Percentiles rank a stretch among this genome's conserved stretches.
Conservation (phyloP, 495 filamentous ascomycete species). For the Paragyromitra xinjiangensis region DNA sequence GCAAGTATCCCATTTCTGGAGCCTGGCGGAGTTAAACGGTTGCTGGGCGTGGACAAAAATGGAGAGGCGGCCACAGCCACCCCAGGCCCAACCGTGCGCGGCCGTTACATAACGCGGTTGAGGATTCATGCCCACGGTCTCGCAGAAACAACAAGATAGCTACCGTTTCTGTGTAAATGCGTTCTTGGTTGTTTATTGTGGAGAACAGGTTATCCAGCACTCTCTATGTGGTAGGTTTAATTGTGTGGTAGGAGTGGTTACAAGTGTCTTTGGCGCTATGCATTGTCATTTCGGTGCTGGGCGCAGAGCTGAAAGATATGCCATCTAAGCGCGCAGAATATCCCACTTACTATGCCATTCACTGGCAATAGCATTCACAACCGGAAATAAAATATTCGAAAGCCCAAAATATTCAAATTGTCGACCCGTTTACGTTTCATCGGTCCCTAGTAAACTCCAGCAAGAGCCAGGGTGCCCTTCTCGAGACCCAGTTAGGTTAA, state of each 20-base stretch:
- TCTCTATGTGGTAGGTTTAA: background rate
- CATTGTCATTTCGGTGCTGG: constrained; percentile 19
- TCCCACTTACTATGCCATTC: background rate
- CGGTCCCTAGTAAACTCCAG: background rate
- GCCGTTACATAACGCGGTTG: constrained; percentile 41
- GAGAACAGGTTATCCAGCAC: constrained; percentile 4
- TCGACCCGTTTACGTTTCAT: constrained; percentile 1
- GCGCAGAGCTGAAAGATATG: constrained; percentile 27
- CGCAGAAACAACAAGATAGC: background rate
- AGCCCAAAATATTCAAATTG: constrained; percentile 12
- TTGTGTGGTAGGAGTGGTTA: constrained; percentile 4
- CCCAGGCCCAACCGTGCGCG: constrained; percentile 4
- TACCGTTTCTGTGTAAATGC: constrained; percentile 7
- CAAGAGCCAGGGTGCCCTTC: background rate
- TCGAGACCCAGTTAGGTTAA: constrained; percentile 29
- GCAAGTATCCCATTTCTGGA: constrained; percentile 33
- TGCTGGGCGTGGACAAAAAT: constrained; percentile 25
- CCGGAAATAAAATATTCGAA: background rate
- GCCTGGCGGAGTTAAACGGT: constrained; percentile 50
- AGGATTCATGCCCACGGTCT: background rate
- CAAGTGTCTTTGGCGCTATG: constrained; percentile 3
- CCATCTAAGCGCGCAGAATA: constrained; percentile 16
- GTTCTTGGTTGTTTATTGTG: constrained; percentile 6
- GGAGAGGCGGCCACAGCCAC: constrained; percentile 44
- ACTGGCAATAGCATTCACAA: background rate